These are phyloP conservation scores for Dipteronia sinensis DNA, from an alignment of 345 rosid species.

Conservation along the genomic window DNA sequence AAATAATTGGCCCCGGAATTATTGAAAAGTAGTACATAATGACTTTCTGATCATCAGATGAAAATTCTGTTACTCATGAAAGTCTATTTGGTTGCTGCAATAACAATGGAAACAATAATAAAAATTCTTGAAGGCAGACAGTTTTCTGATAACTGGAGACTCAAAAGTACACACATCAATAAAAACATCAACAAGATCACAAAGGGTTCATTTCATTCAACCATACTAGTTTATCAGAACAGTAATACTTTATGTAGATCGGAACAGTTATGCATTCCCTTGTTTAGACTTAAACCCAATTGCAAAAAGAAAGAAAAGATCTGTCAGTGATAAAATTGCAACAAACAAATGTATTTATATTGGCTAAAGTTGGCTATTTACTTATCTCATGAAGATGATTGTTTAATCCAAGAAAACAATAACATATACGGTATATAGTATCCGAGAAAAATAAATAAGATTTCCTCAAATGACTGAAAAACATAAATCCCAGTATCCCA, in stretches of 20 bases:
- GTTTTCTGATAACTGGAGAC: background rate
- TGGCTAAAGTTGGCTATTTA: background rate
- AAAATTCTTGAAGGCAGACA: background rate
- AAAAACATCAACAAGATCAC: background rate
- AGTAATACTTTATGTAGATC: background rate
- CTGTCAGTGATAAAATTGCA: background rate
- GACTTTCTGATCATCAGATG: background rate
- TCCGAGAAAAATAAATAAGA: background rate
- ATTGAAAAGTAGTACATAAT: background rate
- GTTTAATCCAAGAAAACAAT: background rate
- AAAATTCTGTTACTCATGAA: background rate
- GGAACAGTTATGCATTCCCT: background rate
- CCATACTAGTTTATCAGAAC: background rate
- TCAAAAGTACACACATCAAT: background rate
- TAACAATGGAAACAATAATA: background rate
- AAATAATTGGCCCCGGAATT: background rate
- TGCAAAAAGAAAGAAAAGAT: background rate
- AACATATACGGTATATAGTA: background rate
- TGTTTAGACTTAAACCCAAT: background rate
- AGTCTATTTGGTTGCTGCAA: slow-evolving; percentile 17
- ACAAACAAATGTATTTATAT: background rate
- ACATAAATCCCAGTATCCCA: background rate
- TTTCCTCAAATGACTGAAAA: background rate
- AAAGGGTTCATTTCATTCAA: background rate
- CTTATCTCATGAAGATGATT: background rate